These are phyloP conservation scores for Pseudomonodictys pantanalensis DNA, from an alignment of 495 filamentous ascomycete genomes.

Conservation along the genomic window DNA sequence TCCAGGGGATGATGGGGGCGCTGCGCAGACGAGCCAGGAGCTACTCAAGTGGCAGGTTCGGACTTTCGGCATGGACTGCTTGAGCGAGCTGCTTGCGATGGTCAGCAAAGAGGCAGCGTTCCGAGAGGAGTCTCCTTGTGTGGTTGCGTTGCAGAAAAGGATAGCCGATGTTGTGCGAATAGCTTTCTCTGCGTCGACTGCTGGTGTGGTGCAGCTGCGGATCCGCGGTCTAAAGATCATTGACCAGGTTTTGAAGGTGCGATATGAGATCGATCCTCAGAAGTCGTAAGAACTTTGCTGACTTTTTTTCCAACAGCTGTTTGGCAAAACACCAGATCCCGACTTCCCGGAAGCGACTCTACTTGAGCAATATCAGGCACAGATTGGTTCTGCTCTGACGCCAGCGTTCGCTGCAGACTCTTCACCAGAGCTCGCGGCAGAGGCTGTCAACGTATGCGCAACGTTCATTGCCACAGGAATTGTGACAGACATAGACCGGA, in stretches of 20 bases:
- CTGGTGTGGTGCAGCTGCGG: conserved; percentile 81
- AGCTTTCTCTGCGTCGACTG: conserved; percentile 96
- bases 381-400: conserved; percentile 93
- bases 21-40: conserved; percentile 72
- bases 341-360: conserved; percentile 94
- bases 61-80: conserved; percentile 86
- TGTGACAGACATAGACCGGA: conserved; percentile 94
- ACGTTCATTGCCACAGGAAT: conserved; percentile 96
- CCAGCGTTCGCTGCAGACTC: conserved; percentile 95
- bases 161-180: conserved; percentile 94
- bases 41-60: conserved; percentile 93
- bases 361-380: conserved; percentile 96
- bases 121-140: conserved; percentile 67
- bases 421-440: conserved; percentile 88
- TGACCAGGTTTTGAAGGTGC: conserved; percentile 76
- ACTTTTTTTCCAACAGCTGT: conserved; percentile 62
- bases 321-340: conserved; percentile 91
- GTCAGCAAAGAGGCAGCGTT: conserved; percentile 69
- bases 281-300: conserved; percentile 8
- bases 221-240: conserved; percentile 90
- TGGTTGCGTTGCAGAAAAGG: conserved; percentile 72
- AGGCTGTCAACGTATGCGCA: conserved; percentile 96
- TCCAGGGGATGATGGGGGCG: conserved; percentile 60
- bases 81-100: conserved; percentile 77
- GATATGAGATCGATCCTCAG: neutral